A percentile compares a stretch with the other conserved stretches of the same genome.
phyloP scores from a whole-genome alignment of 176 grass and related monocot species.

The Calamus simplicifolius region DNA sequence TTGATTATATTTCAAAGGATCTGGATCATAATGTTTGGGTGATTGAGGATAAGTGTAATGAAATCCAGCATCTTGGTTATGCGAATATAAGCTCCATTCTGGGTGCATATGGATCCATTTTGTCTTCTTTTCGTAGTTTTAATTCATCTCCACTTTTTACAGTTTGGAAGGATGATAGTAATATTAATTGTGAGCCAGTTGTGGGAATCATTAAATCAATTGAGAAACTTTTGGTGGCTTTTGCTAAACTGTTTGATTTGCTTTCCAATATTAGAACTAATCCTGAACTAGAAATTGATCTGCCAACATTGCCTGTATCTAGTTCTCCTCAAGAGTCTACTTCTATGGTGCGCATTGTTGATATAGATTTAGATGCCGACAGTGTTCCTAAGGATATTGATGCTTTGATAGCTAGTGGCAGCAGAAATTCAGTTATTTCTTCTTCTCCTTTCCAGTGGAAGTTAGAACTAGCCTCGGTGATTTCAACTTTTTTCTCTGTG shows the following conservation, averaged over 20 bases:
- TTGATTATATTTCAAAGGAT: conserved; percentile 40
- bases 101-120: conserved; percentile 40
- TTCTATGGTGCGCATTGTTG: conserved; percentile 42
- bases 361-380: conserved; percentile 76
- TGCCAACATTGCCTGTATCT: conserved; percentile 36
- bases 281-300: conserved; percentile 30
- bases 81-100: conserved; percentile 35
- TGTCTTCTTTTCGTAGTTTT: conserved; percentile 54
- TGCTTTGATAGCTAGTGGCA: conserved; percentile 31
- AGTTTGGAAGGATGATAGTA: conserved; percentile 27
- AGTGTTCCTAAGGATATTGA: conserved; percentile 43
- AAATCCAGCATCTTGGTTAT: conserved; percentile 43
- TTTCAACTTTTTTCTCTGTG: conserved; percentile 64
- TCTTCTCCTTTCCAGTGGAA: conserved; percentile 45
- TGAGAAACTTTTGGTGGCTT: conserved; percentile 56
- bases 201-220: conserved; percentile 33
- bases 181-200: conserved; percentile 31
- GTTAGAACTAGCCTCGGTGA: conserved; percentile 50
- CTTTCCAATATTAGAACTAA: conserved; percentile 36
- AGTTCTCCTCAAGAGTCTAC: conserved; percentile 36
- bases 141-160: conserved; percentile 59
- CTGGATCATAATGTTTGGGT: conserved; percentile 50
- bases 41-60: conserved; percentile 48
- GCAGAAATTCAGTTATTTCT: conserved; percentile 36
- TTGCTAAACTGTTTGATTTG: conserved; percentile 51